A percentile compares a stretch with the other conserved stretches of the same genome.
Evolutionary conservation across 2,329 filamentous ascomycete genomes (phyloP).

Genomic region (Aspergillus fischeri): DNA sequence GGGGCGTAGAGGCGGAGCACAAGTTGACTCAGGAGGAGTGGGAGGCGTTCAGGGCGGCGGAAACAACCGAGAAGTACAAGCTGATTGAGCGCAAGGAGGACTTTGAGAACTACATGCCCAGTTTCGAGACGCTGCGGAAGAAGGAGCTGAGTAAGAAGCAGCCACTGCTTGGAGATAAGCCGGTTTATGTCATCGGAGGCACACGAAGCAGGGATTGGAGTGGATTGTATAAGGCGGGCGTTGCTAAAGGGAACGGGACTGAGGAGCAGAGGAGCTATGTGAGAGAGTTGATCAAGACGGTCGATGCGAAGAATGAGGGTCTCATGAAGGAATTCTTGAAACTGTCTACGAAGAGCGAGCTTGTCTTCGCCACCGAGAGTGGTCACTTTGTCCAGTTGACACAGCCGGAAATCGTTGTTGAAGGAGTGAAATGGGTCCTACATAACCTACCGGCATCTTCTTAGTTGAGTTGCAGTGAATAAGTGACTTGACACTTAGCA

Average conservation of each 20-base stretch:
- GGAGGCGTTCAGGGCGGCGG: conserved; percentile 10
- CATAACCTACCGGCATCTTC: conserved; percentile 9
- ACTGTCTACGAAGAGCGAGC: conserved; percentile 25
- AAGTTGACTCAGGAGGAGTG: conserved; percentile 8
- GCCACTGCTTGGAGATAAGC: conserved; percentile 21
- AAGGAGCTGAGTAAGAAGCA: conserved; percentile 23
- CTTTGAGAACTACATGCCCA: conserved; percentile 2
- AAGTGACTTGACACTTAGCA: neutral
- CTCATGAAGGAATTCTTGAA: conserved; percentile 26
- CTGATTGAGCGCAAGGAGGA: conserved; percentile 2
- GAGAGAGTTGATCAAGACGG: conserved; percentile 23
- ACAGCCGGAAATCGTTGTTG: conserved; percentile 33
- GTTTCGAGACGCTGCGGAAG: conserved; percentile 25
- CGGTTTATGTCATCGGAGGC: conserved; percentile 25
- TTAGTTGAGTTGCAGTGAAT: neutral
- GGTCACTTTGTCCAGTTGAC: conserved; percentile 35
- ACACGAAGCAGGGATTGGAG: conserved; percentile 26
- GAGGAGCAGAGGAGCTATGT: conserved; percentile 26
- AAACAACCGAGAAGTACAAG: conserved; percentile 13
- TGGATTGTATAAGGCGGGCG: conserved; percentile 28
- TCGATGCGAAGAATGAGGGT: conserved; percentile 25
- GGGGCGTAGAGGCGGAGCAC: conserved; percentile 9
- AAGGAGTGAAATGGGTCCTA: conserved; percentile 31
- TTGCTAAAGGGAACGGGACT: conserved; percentile 31
- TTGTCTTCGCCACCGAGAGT: conserved; percentile 29